phyloP scores from a whole-genome alignment of 768 basidiomycete genomes.

The Exsudoporus frostii region DNA sequence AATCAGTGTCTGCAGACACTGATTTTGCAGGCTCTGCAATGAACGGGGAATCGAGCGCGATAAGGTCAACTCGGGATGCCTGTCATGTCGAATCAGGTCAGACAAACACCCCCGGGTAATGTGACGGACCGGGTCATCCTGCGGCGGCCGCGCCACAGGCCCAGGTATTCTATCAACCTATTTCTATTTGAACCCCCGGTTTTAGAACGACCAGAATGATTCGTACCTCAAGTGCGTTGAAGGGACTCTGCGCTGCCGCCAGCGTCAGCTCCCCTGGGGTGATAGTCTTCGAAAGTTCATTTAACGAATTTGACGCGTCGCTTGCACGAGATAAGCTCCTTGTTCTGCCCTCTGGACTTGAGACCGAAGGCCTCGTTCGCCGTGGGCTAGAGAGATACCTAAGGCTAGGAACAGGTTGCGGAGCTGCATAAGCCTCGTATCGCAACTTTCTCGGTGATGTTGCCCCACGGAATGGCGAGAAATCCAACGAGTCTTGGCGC shows the following conservation, averaged over 20 bases:
- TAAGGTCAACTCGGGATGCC: constrained; percentile 52
- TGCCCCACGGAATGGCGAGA: constrained; percentile 24
- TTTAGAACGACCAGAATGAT: background rate
- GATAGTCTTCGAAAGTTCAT: constrained; percentile 24
- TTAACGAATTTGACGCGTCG: constrained; percentile 21
- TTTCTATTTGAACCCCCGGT: constrained; percentile 6
- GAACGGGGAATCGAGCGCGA: constrained; percentile 73
- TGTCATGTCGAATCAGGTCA: constrained; percentile 22
- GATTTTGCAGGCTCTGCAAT: constrained; percentile 41
- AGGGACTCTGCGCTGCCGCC: constrained; percentile 17
- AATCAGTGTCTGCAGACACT: constrained; percentile 34
- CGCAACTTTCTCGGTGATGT: constrained; percentile 50
- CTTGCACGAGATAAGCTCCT: constrained; percentile 32
- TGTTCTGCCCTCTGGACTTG: constrained; percentile 34
- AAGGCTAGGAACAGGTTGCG: constrained; percentile 48
- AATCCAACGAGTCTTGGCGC: constrained; percentile 15
- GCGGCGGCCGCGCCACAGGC: background rate
- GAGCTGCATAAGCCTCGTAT: constrained; percentile 69
- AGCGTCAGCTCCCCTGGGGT: constrained; percentile 34
- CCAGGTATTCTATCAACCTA: constrained; percentile 9
- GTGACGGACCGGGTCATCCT: constrained; percentile 22
- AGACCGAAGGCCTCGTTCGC: constrained; percentile 34
- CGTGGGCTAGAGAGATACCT: constrained; percentile 32
- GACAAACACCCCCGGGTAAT: background rate
- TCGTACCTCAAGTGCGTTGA: constrained; percentile 20